Base-by-base conservation (phyloP, 352 stramenopile genomes). In the Blastocystis sp. region DNA sequence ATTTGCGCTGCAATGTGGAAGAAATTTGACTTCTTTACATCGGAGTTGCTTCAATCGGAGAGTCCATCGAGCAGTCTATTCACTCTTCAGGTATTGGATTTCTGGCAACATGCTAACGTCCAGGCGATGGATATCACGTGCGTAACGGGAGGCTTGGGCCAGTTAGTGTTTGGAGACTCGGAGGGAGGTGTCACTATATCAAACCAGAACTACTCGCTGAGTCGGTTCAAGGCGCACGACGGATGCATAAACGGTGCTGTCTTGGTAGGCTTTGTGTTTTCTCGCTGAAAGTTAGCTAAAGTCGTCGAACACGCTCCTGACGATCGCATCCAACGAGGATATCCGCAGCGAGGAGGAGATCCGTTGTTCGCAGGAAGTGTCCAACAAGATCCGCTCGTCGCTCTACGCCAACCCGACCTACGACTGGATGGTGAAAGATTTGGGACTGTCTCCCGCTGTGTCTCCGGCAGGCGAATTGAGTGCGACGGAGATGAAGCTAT, bases 181-280 rank as follows among this genome's bases (percentile, higher is more conserved):
- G 72, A 84, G 34, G 72, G 72, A 29, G 72, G 72, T 69, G 53
- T 84, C n/a, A 84, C 72, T 14, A 71, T 84, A 29, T 71, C 27
- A 9, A 71, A 84, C 34, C 53, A 71, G 38, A 65, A 84, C 29
- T 84, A 71, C 24, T 71, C 53, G 1, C 36, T 84, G 57, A 65
- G 53, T 3, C 29, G 72, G 34, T 65, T 84, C 16, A 38, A 84
- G 34, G 72, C 72, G 38, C 57, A 71, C 21, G 7, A 44, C 11
- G 53, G 57, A 54, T 84, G 72, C 34, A 65, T 84, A 21, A 84
- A 84, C 42, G 44, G 24, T 51, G 40, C 38, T 16, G 38, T 64
- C 56, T 54, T 54, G 9, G 72, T 84, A 49, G 29, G 44, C 18
- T 69, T 16, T 6, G 32, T 9, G 9, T 51, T 14, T 56, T 42